phyloP scores from a whole-genome alignment of 768 basidiomycete species.

The Mycena galericulata region DNA sequence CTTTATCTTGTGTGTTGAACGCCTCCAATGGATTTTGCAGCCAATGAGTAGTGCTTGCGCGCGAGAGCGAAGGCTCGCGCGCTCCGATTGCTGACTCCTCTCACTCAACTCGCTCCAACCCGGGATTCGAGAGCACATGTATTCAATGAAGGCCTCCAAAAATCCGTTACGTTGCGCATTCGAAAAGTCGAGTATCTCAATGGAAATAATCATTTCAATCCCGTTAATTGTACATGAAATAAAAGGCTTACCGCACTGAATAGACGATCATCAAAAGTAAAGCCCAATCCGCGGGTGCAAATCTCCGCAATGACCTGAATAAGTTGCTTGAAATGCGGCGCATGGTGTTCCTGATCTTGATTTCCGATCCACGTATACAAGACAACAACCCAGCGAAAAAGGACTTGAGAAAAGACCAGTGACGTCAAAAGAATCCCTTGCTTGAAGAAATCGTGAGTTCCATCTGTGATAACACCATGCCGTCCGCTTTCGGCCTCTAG shows the following conservation, averaged over 20 bases:
- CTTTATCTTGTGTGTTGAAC: background rate
- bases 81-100: background rate
- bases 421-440: slow-evolving; percentile 10
- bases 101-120: slow-evolving; percentile 7
- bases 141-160: background rate
- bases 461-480: slow-evolving; percentile 11
- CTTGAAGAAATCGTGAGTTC: slow-evolving; percentile 10
- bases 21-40: slow-evolving; percentile 8
- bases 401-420: background rate
- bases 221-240: background rate
- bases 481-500: slow-evolving; percentile 7
- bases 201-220: background rate
- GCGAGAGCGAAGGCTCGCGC: background rate
- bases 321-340: slow-evolving; percentile 10
- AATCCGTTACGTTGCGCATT: slow-evolving; percentile 11
- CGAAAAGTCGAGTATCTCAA: slow-evolving; percentile 20
- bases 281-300: background rate
- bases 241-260: background rate
- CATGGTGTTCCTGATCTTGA: background rate
- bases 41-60: background rate
- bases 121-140: slow-evolving; percentile 14
- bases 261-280: background rate
- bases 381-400: slow-evolving; percentile 8
- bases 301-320: slow-evolving; percentile 10
- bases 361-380: slow-evolving; percentile 11